phyloP scores from a whole-genome alignment of 306 rosid genomes.

The Rosa multiflora region DNA sequence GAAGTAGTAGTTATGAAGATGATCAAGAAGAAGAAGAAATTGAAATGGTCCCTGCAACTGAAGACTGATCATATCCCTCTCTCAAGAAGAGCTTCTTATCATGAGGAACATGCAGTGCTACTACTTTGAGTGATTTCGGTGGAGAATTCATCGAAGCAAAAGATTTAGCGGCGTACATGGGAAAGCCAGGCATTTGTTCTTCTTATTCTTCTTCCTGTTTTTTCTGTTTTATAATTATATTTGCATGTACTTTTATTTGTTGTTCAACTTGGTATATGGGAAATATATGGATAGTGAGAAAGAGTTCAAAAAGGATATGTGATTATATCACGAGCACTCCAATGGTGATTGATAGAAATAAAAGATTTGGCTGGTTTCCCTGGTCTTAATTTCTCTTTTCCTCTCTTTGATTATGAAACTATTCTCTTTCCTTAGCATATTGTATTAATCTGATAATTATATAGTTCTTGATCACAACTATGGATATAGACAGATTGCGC shows the following conservation, averaged over 20 bases:
- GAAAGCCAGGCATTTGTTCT: slow-evolving; percentile 89
- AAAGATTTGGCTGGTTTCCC: slow-evolving; percentile 58
- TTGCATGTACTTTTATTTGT: slow-evolving; percentile 10
- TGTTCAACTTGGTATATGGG: slow-evolving; percentile 3
- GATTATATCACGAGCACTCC: slow-evolving; percentile 29
- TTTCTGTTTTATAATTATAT: neutral
- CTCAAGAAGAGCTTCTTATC: slow-evolving; percentile 16
- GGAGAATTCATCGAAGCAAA: slow-evolving; percentile 43
- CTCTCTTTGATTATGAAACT: neutral
- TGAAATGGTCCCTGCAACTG: neutral
- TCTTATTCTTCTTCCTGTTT: slow-evolving; percentile 16
- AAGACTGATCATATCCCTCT: slow-evolving; percentile 3
- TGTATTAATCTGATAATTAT: neutral
- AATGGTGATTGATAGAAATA: slow-evolving; percentile 37
- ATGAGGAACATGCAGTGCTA: slow-evolving; percentile 10
- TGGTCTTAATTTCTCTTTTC: slow-evolving; percentile 1
- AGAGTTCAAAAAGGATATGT: slow-evolving; percentile 25
- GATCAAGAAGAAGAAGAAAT: slow-evolving; percentile 32
- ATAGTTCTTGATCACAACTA: neutral
- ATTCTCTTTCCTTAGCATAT: neutral
- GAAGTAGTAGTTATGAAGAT: slow-evolving; percentile 29
- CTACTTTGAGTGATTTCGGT: slow-evolving; percentile 22
- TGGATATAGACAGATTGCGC: neutral
- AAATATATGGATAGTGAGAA: slow-evolving; percentile 24
- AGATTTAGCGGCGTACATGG: slow-evolving; percentile 76